phyloP scores from a whole-genome alignment of 345 rosid genomes.

The Linum lewisii region DNA sequence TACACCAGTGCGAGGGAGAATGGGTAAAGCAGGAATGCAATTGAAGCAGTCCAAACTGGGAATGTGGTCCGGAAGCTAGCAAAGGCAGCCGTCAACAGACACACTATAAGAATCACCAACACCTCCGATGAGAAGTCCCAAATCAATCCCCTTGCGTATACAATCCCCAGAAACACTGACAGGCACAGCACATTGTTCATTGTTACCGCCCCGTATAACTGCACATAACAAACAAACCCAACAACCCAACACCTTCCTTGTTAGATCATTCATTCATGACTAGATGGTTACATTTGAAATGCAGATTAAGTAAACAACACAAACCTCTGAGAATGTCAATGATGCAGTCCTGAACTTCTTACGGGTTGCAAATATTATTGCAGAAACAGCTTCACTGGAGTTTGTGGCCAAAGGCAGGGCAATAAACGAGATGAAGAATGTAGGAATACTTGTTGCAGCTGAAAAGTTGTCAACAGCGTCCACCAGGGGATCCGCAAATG shows the following conservation, averaged over 20 bases:
- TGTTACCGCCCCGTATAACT: conserved; percentile 88
- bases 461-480: conserved; percentile 88
- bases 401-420: conserved; percentile 90
- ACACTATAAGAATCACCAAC: conserved; percentile 68
- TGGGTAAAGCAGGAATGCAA: conserved; percentile 70
- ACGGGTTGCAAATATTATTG: conserved; percentile 78
- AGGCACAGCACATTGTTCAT: conserved; percentile 89
- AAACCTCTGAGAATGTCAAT: conserved; percentile 84
- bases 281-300: not conserved
- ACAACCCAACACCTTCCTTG: not conserved
- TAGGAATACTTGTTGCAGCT: conserved; percentile 77
- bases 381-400: conserved; percentile 91
- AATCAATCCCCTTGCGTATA: conserved; percentile 61
- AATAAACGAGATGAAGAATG: conserved; percentile 91
- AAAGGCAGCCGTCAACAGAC: conserved; percentile 69
- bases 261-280: not conserved
- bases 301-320: conserved; percentile 1
- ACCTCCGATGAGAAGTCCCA: conserved; percentile 99
- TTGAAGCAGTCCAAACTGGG: conserved; percentile 78
- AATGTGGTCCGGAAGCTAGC: conserved; percentile 83
- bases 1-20: conserved; percentile 80
- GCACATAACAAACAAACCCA: conserved; percentile 18
- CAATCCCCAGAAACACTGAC: conserved; percentile 84
- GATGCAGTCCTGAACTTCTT: conserved; percentile 76
- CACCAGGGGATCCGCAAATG: conserved; percentile 91